Evolutionary conservation across 2,329 filamentous ascomycete genomes (phyloP).

Genomic region (Xylariales sp.): DNA sequence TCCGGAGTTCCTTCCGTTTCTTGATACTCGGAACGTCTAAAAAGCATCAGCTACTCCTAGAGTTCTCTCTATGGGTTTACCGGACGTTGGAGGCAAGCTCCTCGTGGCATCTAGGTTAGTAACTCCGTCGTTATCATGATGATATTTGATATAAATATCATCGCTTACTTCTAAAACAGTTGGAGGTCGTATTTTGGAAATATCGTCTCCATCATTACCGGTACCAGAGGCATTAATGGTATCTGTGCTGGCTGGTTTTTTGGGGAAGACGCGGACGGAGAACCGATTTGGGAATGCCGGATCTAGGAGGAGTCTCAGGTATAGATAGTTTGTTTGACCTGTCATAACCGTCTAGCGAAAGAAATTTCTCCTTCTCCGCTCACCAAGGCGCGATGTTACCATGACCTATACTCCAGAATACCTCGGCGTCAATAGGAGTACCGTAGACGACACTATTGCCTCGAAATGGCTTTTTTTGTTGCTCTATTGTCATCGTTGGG

Average conservation of each 20-base stretch:
- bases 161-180: constrained; percentile 27
- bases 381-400: constrained; percentile 20
- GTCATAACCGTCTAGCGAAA: constrained; percentile 21
- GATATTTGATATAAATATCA: constrained; percentile 19
- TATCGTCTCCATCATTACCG: constrained; percentile 9
- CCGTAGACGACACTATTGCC: constrained; percentile 20
- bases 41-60: not conserved
- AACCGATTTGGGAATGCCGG: constrained; percentile 14
- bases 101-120: constrained; percentile 16
- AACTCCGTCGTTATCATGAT: constrained; percentile 21
- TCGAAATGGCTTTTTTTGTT: constrained; percentile 4
- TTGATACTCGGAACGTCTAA: not conserved
- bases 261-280: constrained; percentile 4
- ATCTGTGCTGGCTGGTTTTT: constrained; percentile 12
- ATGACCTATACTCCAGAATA: constrained; percentile 15
- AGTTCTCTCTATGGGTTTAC: not conserved
- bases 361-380: constrained; percentile 20
- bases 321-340: constrained; percentile 21
- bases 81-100: not conserved
- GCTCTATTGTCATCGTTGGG: constrained; percentile 13
- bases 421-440: constrained; percentile 23
- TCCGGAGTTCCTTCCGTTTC: not conserved
- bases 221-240: too few species aligned
- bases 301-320: constrained; percentile 13
- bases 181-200: not conserved